Evolutionary conservation across 257 asterid genomes (phyloP).

Genomic region (Vinca minor): DNA sequence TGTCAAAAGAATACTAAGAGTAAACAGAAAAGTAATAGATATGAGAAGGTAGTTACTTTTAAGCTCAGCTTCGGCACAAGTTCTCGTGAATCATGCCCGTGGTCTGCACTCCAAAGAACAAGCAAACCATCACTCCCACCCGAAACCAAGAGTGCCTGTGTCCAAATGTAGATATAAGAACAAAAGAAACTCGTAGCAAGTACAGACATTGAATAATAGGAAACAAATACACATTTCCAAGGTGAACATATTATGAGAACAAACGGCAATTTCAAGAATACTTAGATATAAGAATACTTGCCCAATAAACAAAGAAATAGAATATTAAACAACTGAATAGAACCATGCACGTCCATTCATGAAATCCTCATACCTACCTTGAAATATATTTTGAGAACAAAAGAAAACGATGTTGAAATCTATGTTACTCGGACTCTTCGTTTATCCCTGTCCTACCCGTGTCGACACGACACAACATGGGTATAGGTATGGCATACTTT

Average conservation of each 20-base stretch:
- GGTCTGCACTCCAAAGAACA: slow-evolving; percentile 95
- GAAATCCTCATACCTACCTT: not conserved
- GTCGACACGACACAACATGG: no score
- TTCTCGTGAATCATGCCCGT: slow-evolving; percentile 90
- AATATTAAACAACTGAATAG: not conserved
- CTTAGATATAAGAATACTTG: not conserved
- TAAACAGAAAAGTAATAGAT: slow-evolving; percentile 3
- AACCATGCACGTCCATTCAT: not conserved
- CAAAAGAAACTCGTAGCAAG: slow-evolving; percentile 9
- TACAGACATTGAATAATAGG: slow-evolving; percentile 5
- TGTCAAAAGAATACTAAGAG: not conserved
- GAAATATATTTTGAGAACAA: not conserved
- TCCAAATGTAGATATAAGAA: slow-evolving; percentile 21
- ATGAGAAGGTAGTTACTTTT: slow-evolving; percentile 39
- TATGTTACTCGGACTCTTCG: no score
- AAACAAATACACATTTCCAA: not conserved
- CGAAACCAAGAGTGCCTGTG: slow-evolving; percentile 90
- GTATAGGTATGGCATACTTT: no score
- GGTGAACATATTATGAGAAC: not conserved
- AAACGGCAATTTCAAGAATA: not conserved
- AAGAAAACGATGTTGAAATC: no score
- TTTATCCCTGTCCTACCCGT: no score
- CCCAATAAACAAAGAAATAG: not conserved
- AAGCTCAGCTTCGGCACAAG: slow-evolving; percentile 94
- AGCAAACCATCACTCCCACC: slow-evolving; percentile 98